Base-by-base conservation (phyloP, 495 filamentous ascomycete genomes). In the Bacidia rubella region DNA sequence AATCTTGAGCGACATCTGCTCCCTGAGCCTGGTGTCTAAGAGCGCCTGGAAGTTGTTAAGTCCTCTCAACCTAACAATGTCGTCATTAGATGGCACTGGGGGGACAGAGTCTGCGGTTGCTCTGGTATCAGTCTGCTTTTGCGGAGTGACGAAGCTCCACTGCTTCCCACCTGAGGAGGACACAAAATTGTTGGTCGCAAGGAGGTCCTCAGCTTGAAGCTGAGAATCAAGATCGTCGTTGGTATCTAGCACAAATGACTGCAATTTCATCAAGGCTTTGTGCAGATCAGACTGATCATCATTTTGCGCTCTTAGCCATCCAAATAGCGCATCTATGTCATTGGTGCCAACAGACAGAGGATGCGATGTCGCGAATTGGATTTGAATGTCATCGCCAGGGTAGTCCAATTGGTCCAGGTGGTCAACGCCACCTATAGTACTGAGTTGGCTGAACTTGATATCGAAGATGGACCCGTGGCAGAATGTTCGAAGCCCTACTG, bases 151-250 rank as follows among this genome's bases (percentile, higher is more conserved):
- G 15, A 35, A 35, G 15, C 15, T 5, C 29, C 29, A 44, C 41
- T 9, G 7, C 19, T 5, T 44, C 5, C 41, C 20, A 9, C 17
- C 5, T 5, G 7, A 5, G 19, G 11, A 7, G 26, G 46, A 21
- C 5, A 49, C 19, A 22, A 25, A 49, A 22, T 26, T 49, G 46
- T 49, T 49, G 11, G 26, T 49, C 15, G 46, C 46, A 4, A 49
- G 46, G 10, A 49, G 21, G 25, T 49, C 23, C 7, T 49, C 23
- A 49, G 46, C 46, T 32, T 49, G 19, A 12, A 49, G 22, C 26
- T 49, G 46, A 10, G 46, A 25, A 21, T 49, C 46, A 25, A 49
- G 10, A 26, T 49, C 22, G 19, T 49, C 46, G 25, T 49, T 49
- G 7, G 25, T 25, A 19, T 49, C 46, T 9, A 49, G 26, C n/a